Percentiles rank a stretch among this genome's conserved stretches.
Conservation (phyloP, 1,284 basidiomycete genomes). For the Papiliotrema laurentii region DNA sequence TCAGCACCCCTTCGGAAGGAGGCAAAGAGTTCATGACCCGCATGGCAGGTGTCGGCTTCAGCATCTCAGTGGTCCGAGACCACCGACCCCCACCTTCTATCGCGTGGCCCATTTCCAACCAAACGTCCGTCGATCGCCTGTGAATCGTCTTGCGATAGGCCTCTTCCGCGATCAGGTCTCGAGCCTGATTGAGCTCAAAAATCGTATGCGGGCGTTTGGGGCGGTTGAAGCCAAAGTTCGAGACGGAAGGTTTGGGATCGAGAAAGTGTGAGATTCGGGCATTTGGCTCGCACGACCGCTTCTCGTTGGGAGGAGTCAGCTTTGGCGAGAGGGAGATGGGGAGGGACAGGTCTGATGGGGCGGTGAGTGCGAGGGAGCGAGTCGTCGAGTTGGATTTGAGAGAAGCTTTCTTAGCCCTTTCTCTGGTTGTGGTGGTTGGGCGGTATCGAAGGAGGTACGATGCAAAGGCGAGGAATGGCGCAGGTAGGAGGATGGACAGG, state of each 20-base stretch:
- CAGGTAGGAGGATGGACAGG: constrained; percentile 24
- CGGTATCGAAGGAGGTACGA: constrained; percentile 29
- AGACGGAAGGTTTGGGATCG: constrained; percentile 28
- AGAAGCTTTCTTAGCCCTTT: constrained; percentile 12
- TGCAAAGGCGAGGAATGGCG: constrained; percentile 20
- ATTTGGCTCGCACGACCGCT: constrained; percentile 6
- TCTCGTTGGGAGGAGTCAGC: constrained; percentile 21
- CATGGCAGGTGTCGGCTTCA: constrained; percentile 34
- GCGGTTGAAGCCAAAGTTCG: constrained; percentile 18
- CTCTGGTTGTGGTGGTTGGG: constrained; percentile 1
- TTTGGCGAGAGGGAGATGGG: constrained; percentile 31
- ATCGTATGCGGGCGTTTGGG: constrained; percentile 25
- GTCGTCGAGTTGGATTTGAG: constrained; percentile 18
- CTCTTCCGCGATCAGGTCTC: constrained; percentile 23
- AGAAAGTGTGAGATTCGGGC: constrained; percentile 18
- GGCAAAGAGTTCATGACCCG: constrained; percentile 17
- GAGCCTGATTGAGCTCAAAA: constrained; percentile 7
- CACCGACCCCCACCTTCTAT: constrained; percentile 16
- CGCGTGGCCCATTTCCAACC: constrained; percentile 32
- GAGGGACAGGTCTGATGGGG: constrained; percentile 26
- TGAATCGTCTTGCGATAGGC: constrained; percentile 18
- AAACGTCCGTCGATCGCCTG: constrained; percentile 27
- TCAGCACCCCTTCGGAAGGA: neutral
- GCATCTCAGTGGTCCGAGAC: constrained; percentile 30
- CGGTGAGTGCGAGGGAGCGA: constrained; percentile 24